A percentile compares a stretch with the other conserved stretches of the same genome.
These are phyloP conservation scores for Teratosphaeria gauchensis DNA, from an alignment of 2,329 filamentous ascomycete species.

Conservation along the genomic window DNA sequence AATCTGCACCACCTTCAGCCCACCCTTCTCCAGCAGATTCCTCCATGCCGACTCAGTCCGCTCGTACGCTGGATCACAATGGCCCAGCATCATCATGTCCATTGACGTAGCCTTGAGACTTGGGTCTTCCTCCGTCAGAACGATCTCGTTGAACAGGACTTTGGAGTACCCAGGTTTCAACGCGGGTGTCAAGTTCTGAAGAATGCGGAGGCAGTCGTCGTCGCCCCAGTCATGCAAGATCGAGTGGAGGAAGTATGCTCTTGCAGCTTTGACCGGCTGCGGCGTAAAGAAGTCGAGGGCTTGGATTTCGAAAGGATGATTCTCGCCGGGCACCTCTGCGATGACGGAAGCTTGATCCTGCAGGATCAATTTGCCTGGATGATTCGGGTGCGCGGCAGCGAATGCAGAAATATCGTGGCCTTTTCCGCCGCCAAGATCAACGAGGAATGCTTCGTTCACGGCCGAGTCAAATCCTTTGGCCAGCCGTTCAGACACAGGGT, in stretches of 20 bases:
- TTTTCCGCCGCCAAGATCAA: slow-evolving; percentile 7
- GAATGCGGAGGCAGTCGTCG: slow-evolving; percentile 8
- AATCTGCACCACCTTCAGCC: background rate
- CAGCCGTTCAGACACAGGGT: slow-evolving; percentile 5
- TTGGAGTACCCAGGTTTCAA: slow-evolving; percentile 16
- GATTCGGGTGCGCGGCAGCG: background rate
- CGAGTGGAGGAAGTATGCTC: slow-evolving; percentile 14
- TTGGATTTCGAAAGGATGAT: background rate
- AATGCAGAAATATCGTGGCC: slow-evolving; percentile 5
- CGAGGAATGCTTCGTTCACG: slow-evolving; percentile 1
- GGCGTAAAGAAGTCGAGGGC: slow-evolving; percentile 8
- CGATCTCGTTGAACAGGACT: slow-evolving; percentile 17
- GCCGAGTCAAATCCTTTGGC: slow-evolving; percentile 1
- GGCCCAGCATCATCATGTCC: background rate
- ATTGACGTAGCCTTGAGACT: background rate
- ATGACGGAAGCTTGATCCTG: background rate
- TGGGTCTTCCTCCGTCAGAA: background rate
- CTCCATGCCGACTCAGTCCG: background rate
- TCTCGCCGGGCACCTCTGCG: background rate
- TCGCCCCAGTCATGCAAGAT: slow-evolving; percentile 21
- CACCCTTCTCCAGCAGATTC: background rate
- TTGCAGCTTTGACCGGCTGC: slow-evolving; percentile 9
- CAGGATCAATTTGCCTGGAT: background rate
- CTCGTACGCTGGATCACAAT: background rate
- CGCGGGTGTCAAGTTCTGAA: slow-evolving; percentile 10